Percentiles rank a stretch among this genome's conserved stretches.
These are phyloP conservation scores for Hypocreales sp. DNA, from an alignment of 2,329 filamentous ascomycete genomes.

Conservation along the genomic window DNA sequence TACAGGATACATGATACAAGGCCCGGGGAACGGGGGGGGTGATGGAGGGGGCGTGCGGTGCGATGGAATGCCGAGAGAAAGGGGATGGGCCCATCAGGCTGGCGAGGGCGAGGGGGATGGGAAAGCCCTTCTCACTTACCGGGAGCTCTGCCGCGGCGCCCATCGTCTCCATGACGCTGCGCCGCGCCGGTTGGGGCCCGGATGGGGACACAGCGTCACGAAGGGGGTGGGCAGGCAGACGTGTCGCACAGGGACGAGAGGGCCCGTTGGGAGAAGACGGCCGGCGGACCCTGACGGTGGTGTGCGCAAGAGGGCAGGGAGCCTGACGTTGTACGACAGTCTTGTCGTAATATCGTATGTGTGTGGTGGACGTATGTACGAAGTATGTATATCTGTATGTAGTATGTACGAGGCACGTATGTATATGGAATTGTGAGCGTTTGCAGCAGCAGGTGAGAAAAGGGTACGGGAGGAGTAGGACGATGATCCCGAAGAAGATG, in stretches of 20 bases:
- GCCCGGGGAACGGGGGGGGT: background rate
- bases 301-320: no score
- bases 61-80: background rate
- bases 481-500: no score
- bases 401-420: no score
- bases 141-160: background rate
- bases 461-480: no score
- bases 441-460: no score
- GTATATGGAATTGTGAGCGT: no score
- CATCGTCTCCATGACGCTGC: slow-evolving; percentile 1
- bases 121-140: slow-evolving; percentile 1
- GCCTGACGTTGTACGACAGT: no score
- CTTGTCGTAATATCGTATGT: no score
- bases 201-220: slow-evolving; percentile 1
- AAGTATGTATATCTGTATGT: no score
- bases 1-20: background rate
- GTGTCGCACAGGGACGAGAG: slow-evolving; percentile 1
- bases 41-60: background rate
- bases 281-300: no score
- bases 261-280: background rate
- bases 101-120: no score
- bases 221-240: background rate
- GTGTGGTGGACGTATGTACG: no score
- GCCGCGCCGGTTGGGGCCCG: background rate
- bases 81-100: background rate